Evolutionary conservation across 192 early-diverging fungal species (phyloP), one percentile per base, ranked within the genome.

Genomic region (Podila verticillata): DNA sequence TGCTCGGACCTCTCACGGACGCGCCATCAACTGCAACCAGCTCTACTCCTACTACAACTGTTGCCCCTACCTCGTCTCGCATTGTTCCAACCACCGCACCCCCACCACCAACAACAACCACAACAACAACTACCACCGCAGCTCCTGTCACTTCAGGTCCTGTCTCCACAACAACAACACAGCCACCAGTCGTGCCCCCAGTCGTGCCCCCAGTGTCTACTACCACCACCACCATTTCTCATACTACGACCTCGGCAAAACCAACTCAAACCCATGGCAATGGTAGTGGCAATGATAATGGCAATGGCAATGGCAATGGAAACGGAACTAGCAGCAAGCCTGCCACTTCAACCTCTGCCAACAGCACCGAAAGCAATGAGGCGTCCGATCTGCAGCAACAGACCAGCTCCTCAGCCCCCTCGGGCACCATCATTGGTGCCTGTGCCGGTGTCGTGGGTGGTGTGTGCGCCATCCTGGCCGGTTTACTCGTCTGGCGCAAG

Each of bases 401-500:
- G 7, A 48, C 28, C 13, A 36, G 39, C 0, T 56, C 65, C 9
- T 30, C 48, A 15, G 48, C 72, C 8, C 44, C 72, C 0, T 57
- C 49, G 3, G 35, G 13, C 6, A 9, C 48, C 24, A 68, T 75
- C 32, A 54, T 39, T 1, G 73, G 73, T 5, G 54, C 61, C 13
- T 63, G 59, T 26, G 44, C 54, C 7, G 73, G 73, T 34, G 61
- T 75, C 0, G 54, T 75, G 15, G 73, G 60, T 1, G 60, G 29
- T 4, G 32, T 68, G 28, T 68, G 66, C 30, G 58, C 67, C 5
- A 64, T 64, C 59, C 24, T 75, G 19, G 66, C 61, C n/a, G 65
- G 17, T 4, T 22, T 75, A 17, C 39, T 75, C 10, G 26, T 68
- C 1, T 75, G 73, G 73, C 65, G 73, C 2, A 68, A 68, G 31